Conservation (phyloP, 2,329 filamentous ascomycete species). For the Dactylellina haptotyla region DNA sequence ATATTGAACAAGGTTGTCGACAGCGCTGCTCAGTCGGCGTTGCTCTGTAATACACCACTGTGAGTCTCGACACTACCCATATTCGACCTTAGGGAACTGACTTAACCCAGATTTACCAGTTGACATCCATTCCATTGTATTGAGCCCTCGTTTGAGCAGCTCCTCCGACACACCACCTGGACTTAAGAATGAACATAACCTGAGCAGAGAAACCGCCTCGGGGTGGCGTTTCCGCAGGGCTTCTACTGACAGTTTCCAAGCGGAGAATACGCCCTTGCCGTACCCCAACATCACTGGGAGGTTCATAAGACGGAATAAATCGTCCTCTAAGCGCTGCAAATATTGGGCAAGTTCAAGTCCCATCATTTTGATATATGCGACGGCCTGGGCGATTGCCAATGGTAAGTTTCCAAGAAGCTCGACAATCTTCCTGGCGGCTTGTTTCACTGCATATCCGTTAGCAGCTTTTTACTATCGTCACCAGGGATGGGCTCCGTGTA, state of each 20-base stretch:
- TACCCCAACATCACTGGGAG: no score
- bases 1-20: conserved; percentile 25
- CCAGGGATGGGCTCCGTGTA: no score
- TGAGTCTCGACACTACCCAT: neutral
- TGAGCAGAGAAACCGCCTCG: conserved; percentile 9
- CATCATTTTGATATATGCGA: conserved; percentile 20
- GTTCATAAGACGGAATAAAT: no score
- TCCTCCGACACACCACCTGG: conserved; percentile 25
- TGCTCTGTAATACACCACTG: neutral
- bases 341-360: conserved; percentile 1
- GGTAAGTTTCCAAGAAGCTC: conserved; percentile 51
- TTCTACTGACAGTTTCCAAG: conserved; percentile 27
- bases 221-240: conserved; percentile 2
- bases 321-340: conserved; percentile 19
- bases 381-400: conserved; percentile 51
- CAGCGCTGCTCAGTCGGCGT: conserved; percentile 5
- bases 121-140: conserved; percentile 16
- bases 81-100: neutral
- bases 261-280: conserved; percentile 29
- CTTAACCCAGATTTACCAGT: conserved; percentile 6
- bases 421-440: conserved; percentile 31
- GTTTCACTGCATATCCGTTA: conserved; percentile 25
- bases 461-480: no score
- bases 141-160: conserved; percentile 5
- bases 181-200: conserved; percentile 36